Percentiles rank a stretch among this genome's conserved stretches.
These are phyloP conservation scores for Camellia sinensis DNA, from an alignment of 148 eudicot species.

Conservation along the genomic window DNA sequence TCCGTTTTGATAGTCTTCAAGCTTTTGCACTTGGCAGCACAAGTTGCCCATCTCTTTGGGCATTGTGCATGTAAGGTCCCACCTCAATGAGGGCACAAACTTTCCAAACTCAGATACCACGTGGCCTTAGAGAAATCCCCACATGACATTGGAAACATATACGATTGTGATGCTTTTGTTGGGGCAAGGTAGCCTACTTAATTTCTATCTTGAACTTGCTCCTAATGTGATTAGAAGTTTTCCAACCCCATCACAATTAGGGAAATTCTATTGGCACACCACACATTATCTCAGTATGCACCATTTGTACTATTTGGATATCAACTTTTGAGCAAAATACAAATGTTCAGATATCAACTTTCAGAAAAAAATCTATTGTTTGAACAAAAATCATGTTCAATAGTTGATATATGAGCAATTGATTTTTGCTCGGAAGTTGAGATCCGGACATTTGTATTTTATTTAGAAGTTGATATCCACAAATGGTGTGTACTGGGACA, in stretches of 20 bases:
- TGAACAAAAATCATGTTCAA: too few species aligned
- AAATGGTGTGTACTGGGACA: too few species aligned
- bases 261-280: not conserved
- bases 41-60: not conserved
- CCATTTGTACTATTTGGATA: too few species aligned
- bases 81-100: not conserved
- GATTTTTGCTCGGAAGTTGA: too few species aligned
- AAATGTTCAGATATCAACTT: too few species aligned
- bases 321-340: too few species aligned
- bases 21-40: not conserved
- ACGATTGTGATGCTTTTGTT: not conserved
- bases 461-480: too few species aligned
- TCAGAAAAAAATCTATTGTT: too few species aligned
- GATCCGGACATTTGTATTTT: too few species aligned
- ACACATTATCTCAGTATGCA: too few species aligned
- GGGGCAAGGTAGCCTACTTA: not conserved
- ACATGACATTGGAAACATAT: not conserved
- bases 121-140: not conserved
- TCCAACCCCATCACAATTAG: not conserved
- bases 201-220: not conserved
- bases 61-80: not conserved
- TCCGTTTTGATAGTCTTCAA: not conserved
- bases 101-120: not conserved
- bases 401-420: too few species aligned
- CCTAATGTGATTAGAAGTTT: constrained; percentile 6